Percentiles rank a stretch among this genome's conserved stretches.
These are phyloP conservation scores for Aspergillus ruber DNA, from an alignment of 2,329 filamentous ascomycete species.

Conservation along the genomic window DNA sequence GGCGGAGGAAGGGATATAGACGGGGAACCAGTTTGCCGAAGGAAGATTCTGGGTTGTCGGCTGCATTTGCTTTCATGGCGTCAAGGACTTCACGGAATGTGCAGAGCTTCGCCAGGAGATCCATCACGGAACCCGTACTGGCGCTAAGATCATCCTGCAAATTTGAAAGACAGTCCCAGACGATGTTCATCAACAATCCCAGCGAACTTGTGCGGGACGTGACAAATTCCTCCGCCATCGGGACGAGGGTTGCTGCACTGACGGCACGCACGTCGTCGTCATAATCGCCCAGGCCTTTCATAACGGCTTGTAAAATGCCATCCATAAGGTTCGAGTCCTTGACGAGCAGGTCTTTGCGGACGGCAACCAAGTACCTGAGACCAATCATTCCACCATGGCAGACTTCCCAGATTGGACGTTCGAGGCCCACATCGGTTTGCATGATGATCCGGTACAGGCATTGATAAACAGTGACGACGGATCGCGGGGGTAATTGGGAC, in stretches of 20 bases:
- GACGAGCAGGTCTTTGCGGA: slow-evolving; percentile 84
- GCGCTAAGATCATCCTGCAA: slow-evolving; percentile 95
- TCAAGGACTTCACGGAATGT: slow-evolving; percentile 87
- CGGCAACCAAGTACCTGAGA: slow-evolving; percentile 86
- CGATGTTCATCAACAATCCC: slow-evolving; percentile 79
- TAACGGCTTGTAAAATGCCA: slow-evolving; percentile 83
- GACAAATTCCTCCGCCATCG: slow-evolving; percentile 93
- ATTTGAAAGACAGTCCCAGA: slow-evolving; percentile 95
- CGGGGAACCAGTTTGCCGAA: slow-evolving; percentile 89
- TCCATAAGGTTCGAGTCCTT: slow-evolving; percentile 82
- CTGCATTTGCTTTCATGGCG: slow-evolving; percentile 87
- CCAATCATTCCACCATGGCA: slow-evolving; percentile 98
- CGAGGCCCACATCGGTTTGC: slow-evolving; percentile 71
- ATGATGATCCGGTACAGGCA: slow-evolving; percentile 86
- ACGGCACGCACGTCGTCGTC: slow-evolving; percentile 97
- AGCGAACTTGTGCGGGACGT: slow-evolving; percentile 71
- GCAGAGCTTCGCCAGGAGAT: slow-evolving; percentile 89
- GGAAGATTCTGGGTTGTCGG: slow-evolving; percentile 74
- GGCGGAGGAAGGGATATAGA: slow-evolving; percentile 89
- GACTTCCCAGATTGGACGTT: slow-evolving; percentile 79
- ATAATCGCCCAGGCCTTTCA: slow-evolving; percentile 83
- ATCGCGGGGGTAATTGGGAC: slow-evolving; percentile 70
- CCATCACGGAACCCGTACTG: slow-evolving; percentile 97
- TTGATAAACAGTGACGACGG: slow-evolving; percentile 76
- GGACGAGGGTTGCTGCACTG: slow-evolving; percentile 93